Conservation (phyloP, 129 eudicot genomes). For the Helianthus tuberosus region DNA sequence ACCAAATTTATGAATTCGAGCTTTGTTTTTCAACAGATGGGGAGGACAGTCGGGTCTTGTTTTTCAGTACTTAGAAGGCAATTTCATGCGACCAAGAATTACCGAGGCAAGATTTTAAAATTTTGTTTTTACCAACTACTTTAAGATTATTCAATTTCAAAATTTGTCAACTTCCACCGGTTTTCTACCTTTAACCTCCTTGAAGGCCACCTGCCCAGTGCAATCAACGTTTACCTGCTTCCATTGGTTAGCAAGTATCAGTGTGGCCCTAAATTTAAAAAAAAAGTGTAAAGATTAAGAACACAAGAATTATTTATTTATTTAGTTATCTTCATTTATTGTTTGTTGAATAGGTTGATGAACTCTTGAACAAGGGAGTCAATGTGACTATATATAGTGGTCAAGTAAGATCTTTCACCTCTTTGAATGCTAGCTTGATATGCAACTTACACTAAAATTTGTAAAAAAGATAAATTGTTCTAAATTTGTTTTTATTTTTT, state of each 20-base stretch:
- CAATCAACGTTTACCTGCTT: too few relatives aligned
- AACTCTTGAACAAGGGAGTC: conserved; percentile 77
- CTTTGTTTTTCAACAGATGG: conserved; percentile 51
- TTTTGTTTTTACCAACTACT: too few relatives aligned
- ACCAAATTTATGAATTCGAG: background rate
- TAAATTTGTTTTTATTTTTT: background rate
- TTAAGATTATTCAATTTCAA: too few relatives aligned
- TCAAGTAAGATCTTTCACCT: conserved; percentile 56
- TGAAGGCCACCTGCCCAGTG: too few relatives aligned
- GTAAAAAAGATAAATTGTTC: background rate
- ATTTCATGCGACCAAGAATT: conserved; percentile 87
- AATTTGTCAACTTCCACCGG: too few relatives aligned
- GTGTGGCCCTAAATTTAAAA: too few relatives aligned
- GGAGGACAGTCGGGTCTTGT: conserved; percentile 70
- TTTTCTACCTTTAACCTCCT: too few relatives aligned
- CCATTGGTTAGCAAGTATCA: too few relatives aligned
- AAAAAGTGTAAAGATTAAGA: background rate
- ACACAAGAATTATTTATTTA: background rate
- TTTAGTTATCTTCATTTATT: too few relatives aligned
- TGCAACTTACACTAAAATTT: background rate
- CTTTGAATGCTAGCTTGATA: background rate
- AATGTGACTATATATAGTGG: conserved; percentile 88
- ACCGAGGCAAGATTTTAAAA: conserved; percentile 49
- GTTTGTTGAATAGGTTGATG: conserved; percentile 67
- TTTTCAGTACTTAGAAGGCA: conserved; percentile 51